phyloP scores from a whole-genome alignment of 225 moss, liverwort and hornwort species.

The Physcomitrium patens region DNA sequence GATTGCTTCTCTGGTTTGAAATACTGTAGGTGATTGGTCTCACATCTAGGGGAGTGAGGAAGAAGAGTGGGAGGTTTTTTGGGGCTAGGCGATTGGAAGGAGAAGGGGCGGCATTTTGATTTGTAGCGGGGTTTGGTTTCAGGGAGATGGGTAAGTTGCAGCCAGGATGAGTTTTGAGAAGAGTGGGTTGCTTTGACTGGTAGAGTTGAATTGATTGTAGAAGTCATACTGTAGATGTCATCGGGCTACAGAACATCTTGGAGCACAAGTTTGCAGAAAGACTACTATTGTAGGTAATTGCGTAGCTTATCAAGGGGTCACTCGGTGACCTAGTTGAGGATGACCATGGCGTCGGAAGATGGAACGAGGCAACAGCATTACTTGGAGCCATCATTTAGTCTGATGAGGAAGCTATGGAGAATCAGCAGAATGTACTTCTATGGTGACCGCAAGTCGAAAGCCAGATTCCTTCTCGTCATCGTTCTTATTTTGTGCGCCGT shows the following conservation, averaged over 20 bases:
- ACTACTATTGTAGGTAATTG: neutral
- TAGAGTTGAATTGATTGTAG: neutral
- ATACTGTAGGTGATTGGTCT: no score
- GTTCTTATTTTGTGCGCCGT: constrained; percentile 45
- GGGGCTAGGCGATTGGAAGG: neutral
- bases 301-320: neutral
- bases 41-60: neutral
- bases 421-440: constrained; percentile 80
- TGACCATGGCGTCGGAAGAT: constrained; percentile 40
- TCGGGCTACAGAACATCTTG: no score
- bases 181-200: neutral
- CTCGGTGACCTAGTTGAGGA: neutral
- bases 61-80: neutral
- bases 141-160: neutral
- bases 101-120: neutral
- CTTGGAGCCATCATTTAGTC: constrained; percentile 62
- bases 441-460: constrained; percentile 60
- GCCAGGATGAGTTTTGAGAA: neutral
- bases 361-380: constrained; percentile 31
- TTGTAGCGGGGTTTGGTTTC: neutral
- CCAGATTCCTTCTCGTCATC: constrained; percentile 42
- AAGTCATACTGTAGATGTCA: no score
- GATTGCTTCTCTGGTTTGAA: no score
- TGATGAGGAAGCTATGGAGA: constrained; percentile 82
- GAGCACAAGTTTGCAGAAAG: neutral